Evolutionary conservation across 192 early-diverging fungal species (phyloP).

Genomic region (Backusella australiensis): DNA sequence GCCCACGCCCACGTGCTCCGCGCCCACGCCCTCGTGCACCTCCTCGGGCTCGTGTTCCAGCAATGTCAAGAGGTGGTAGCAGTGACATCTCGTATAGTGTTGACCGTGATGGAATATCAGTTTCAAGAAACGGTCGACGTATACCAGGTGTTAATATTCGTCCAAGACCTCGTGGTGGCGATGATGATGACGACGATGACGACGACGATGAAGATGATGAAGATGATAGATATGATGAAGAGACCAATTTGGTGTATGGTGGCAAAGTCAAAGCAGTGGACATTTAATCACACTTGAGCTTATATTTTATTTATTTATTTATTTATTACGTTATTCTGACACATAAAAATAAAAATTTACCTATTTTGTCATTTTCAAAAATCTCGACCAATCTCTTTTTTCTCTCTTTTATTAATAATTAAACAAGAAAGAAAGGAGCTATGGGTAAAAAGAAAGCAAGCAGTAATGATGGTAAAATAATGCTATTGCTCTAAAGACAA

Average conservation of each 20-base stretch:
- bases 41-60: not conserved
- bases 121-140: not conserved
- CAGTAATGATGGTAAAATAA: not conserved
- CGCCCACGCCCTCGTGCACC: not conserved
- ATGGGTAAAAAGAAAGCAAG: slow-evolving; percentile 1
- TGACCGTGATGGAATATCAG: not conserved
- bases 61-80: not conserved
- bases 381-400: not conserved
- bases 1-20: not conserved
- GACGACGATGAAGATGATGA: not conserved
- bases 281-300: not conserved
- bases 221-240: not conserved
- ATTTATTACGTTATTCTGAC: not conserved
- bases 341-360: not conserved
- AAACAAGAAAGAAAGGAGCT: not conserved
- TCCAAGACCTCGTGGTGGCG: not conserved
- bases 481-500: not conserved
- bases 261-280: not conserved
- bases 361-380: not conserved
- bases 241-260: not conserved
- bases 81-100: not conserved
- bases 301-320: not conserved
- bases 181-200: not conserved
- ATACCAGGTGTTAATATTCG: not conserved
- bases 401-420: not conserved